These are phyloP conservation scores for Wickerhamomyces alni DNA, from an alignment of 805 yeast genomes.

Conservation along the genomic window DNA sequence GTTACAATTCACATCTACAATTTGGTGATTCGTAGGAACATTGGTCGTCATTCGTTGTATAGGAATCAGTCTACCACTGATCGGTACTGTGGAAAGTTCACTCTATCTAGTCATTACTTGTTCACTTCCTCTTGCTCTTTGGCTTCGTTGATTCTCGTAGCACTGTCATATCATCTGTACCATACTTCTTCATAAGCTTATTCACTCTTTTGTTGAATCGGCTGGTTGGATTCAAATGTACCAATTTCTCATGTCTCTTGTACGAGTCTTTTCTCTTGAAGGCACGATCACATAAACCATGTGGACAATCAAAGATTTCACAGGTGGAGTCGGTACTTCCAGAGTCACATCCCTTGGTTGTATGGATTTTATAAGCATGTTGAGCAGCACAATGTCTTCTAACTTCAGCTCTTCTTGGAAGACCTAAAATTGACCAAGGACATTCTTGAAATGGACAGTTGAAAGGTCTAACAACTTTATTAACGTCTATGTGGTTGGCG, in stretches of 20 bases:
- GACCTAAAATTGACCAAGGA: conserved; percentile 43
- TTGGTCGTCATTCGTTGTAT: too few relatives aligned
- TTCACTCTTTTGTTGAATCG: conserved; percentile 33
- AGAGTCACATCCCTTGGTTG: background rate
- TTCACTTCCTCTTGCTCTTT: background rate
- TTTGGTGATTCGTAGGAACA: too few relatives aligned
- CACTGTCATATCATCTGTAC: background rate
- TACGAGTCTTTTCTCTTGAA: conserved; percentile 51
- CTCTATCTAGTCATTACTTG: too few relatives aligned
- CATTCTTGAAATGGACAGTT: conserved; percentile 42
- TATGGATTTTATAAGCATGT: conserved; percentile 23
- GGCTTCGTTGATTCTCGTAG: background rate
- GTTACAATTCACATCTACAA: too few relatives aligned
- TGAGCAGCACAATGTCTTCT: conserved; percentile 45
- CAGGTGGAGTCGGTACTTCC: background rate
- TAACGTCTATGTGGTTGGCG: conserved; percentile 39
- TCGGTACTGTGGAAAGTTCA: too few relatives aligned
- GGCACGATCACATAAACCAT: conserved; percentile 36
- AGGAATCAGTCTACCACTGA: too few relatives aligned
- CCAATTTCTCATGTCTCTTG: conserved; percentile 45
- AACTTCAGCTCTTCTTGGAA: conserved; percentile 43
- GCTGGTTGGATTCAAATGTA: conserved; percentile 36
- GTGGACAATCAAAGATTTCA: conserved; percentile 21
- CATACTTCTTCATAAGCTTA: background rate
- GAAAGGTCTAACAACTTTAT: conserved; percentile 30